Evolutionary conservation across 2,329 filamentous ascomycete species (phyloP).

Genomic region (Neonectria neomacrospora): DNA sequence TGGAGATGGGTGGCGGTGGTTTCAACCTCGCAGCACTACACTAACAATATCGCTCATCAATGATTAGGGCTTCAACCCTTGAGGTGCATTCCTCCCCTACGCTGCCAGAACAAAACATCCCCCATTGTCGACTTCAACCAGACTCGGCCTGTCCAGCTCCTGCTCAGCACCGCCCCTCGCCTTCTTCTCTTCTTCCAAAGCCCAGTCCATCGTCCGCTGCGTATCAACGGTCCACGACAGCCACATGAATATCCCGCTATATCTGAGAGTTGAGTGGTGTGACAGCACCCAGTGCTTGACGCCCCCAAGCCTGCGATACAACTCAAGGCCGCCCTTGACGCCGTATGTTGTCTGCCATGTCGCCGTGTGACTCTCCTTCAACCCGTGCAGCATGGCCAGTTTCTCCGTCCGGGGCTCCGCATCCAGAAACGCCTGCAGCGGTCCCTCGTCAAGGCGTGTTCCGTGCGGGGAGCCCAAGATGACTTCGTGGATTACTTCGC

Average conservation of each 20-base stretch:
- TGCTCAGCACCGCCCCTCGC: not conserved
- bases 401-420: slow-evolving; percentile 37
- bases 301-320: slow-evolving; percentile 36
- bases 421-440: slow-evolving; percentile 34
- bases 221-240: slow-evolving; percentile 30
- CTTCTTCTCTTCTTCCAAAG: slow-evolving; percentile 32
- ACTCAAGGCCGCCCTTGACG: slow-evolving; percentile 30
- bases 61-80: no score
- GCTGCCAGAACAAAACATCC: slow-evolving; percentile 27
- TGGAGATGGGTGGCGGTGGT: no score
- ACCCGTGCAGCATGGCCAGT: slow-evolving; percentile 39
- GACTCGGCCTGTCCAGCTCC: slow-evolving; percentile 14
- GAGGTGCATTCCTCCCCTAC: slow-evolving; percentile 11
- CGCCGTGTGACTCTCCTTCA: slow-evolving; percentile 36
- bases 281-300: slow-evolving; percentile 37
- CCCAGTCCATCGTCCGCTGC: slow-evolving; percentile 34
- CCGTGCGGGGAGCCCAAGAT: slow-evolving; percentile 40
- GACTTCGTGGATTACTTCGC: slow-evolving; percentile 33
- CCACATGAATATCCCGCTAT: slow-evolving; percentile 32
- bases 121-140: slow-evolving; percentile 31
- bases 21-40: no score
- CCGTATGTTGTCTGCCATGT: slow-evolving; percentile 27
- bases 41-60: no score
- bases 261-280: slow-evolving; percentile 30
- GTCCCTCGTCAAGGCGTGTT: slow-evolving; percentile 26